phyloP scores from a whole-genome alignment of 163 green algal species.

The Chlorella variabilis region DNA sequence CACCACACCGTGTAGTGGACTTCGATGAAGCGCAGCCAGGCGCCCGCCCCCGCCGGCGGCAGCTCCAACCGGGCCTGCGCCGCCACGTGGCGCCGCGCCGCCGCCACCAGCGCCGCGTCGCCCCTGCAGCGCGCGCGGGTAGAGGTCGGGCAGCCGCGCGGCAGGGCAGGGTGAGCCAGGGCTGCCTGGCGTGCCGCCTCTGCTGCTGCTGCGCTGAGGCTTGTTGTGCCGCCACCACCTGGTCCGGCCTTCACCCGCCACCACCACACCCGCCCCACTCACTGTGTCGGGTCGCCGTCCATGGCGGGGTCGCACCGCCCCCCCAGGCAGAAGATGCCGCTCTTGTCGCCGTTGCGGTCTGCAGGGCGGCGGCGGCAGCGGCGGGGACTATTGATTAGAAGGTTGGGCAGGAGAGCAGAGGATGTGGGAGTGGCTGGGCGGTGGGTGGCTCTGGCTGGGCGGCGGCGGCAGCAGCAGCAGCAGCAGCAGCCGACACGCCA shows the following conservation, averaged over 20 bases:
- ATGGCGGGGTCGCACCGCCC: slow-evolving; percentile 58
- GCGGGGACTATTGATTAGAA: not conserved
- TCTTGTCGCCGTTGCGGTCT: slow-evolving; percentile 45
- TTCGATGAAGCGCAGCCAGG: slow-evolving; percentile 67
- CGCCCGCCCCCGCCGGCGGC: slow-evolving; percentile 29
- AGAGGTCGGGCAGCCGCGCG: not conserved
- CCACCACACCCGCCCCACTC: not conserved
- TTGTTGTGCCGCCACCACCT: too few relatives aligned
- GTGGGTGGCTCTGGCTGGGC: too few relatives aligned
- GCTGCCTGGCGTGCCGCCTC: not conserved
- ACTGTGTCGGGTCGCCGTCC: slow-evolving; percentile 58
- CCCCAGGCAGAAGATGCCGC: slow-evolving; percentile 67
- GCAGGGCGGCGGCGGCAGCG: not conserved
- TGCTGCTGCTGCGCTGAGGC: too few relatives aligned
- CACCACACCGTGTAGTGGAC: slow-evolving; percentile 68
- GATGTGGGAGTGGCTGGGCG: too few relatives aligned
- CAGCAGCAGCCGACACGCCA: not conserved
- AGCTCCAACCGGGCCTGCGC: slow-evolving; percentile 68
- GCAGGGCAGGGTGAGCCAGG: not conserved
- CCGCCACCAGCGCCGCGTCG: slow-evolving; percentile 54
- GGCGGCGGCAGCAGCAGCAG: too few relatives aligned
- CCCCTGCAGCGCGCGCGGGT: slow-evolving; percentile 38
- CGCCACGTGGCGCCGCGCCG: slow-evolving; percentile 63
- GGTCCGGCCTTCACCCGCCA: too few relatives aligned
- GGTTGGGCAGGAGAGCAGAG: not conserved